Base-by-base conservation (phyloP, 305 asterid genomes). In the Rubia tinctorum region DNA sequence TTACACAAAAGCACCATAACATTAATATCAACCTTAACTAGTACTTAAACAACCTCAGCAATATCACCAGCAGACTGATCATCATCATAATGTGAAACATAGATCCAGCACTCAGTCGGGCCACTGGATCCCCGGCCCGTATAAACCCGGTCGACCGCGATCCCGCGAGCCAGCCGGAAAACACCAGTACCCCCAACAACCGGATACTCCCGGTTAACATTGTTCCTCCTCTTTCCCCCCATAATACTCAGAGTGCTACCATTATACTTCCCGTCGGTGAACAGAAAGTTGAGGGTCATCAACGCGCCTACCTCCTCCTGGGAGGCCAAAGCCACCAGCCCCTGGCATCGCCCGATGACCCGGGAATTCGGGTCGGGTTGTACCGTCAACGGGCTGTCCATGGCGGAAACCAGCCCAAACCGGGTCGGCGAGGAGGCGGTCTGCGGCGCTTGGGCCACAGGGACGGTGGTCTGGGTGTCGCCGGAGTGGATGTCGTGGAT, bases 401-500 rank as follows among this genome's bases (percentile, higher is more conserved):
- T 56, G 3, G 27, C 30, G 27, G 3, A 30, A 37, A 37, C 40
- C 40, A 37, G 40, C 8, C 20, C 18, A 1, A 51, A 51, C 20
- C 20, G 18, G n/a, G 62, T 56, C 4, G 62, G 62, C 3, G 27
- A 56, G 27, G 27, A 0, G 12, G 62, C 13, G 23, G 62, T 56
- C 62, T 13, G 5, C 7, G 6, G 18, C n/a, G 56, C 56, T 4
- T 49, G 56, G 1, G 56, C 56, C 18, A 49, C n/a, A 7, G 20
- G 56, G n/a, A 56, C 30, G 27, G 23, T 56, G 62, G 62, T 20
- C 5, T n/a, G 83, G 6, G 62, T 66, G 25, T 9, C 58, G 4
- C 83, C 81, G 68, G 22, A 18, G 1, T 30, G 20, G 20, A 60
- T 64, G 30, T 82, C 83, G 71, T 82, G 85, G 39, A 76, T 76